phyloP scores from a whole-genome alignment of 768 basidiomycete species.

The Russula vinacea region DNA sequence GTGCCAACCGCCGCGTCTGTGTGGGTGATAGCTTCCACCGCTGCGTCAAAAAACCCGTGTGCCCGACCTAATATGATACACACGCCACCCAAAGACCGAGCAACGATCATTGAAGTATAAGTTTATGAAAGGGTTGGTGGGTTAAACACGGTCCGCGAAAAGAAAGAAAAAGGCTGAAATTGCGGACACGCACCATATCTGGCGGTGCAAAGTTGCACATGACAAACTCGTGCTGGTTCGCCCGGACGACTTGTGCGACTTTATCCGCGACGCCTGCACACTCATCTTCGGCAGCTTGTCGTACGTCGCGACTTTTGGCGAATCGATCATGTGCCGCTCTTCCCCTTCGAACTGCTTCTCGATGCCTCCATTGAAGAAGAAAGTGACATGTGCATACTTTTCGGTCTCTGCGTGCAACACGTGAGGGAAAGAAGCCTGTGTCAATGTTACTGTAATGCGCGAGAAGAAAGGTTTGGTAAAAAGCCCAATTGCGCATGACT shows the following conservation, averaged over 20 bases:
- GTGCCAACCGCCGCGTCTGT: conserved; percentile 89
- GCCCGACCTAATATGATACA: conserved; percentile 61
- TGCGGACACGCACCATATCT: conserved; percentile 66
- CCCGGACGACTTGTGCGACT: conserved; percentile 80
- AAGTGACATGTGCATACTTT: conserved; percentile 96
- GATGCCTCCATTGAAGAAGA: conserved; percentile 97
- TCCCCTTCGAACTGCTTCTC: conserved; percentile 87
- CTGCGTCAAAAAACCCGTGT: conserved; percentile 91
- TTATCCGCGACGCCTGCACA: conserved; percentile 84
- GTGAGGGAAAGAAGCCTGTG: not conserved
- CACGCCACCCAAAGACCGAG: not conserved
- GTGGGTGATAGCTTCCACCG: conserved; percentile 80
- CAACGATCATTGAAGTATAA: not conserved
- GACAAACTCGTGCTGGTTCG: conserved; percentile 74
- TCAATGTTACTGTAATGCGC: not conserved
- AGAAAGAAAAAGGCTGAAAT: not conserved
- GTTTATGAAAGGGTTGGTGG: not conserved
- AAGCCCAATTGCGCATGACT: conserved; percentile 21
- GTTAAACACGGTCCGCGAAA: not conserved
- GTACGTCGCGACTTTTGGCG: conserved; percentile 93
- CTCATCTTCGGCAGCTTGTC: conserved; percentile 90
- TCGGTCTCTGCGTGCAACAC: conserved; percentile 68
- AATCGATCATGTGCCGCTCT: conserved; percentile 83
- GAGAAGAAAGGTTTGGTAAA: not conserved
- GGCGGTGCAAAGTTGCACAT: conserved; percentile 99